Percentiles rank a stretch among this genome's conserved stretches.
phyloP scores from a whole-genome alignment of 2,329 filamentous ascomycete genomes.

The Ophiostoma piceae region DNA sequence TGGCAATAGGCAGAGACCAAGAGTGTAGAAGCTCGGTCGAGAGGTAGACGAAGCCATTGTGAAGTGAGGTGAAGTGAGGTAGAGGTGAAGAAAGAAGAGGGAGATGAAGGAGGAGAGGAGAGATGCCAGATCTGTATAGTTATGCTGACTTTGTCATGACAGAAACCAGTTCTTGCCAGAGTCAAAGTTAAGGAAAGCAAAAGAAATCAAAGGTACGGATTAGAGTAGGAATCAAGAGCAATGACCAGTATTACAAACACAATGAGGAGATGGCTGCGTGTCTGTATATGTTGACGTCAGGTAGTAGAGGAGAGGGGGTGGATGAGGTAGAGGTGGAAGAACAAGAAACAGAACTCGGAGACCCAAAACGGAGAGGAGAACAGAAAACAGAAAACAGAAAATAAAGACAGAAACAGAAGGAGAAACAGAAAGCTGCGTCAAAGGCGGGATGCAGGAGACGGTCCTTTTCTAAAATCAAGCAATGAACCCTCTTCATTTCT shows the following conservation, averaged over 20 bases:
- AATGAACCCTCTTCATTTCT: neutral
- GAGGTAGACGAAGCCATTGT: neutral
- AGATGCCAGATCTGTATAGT: neutral
- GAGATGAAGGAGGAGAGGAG: neutral
- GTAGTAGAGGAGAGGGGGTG: too few relatives aligned
- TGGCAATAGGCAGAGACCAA: slow-evolving; percentile 2
- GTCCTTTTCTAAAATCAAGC: neutral
- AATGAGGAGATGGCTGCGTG: neutral
- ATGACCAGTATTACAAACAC: neutral
- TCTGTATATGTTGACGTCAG: neutral
- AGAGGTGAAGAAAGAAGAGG: neutral
- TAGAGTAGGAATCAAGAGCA: neutral
- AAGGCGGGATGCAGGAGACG: neutral
- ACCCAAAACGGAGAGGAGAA: neutral
- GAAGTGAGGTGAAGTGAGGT: neutral
- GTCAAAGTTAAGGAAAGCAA: too few relatives aligned
- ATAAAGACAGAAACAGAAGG: neutral
- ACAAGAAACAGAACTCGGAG: neutral
- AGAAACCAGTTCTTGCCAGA: neutral
- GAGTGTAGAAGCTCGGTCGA: neutral
- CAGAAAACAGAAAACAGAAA: neutral
- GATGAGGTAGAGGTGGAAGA: neutral
- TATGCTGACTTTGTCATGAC: neutral
- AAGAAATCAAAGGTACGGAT: neutral
- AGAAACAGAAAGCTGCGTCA: neutral